These are phyloP conservation scores for Pelagomonas calceolata DNA, from an alignment of 108 stramenopile species.

Conservation along the genomic window DNA sequence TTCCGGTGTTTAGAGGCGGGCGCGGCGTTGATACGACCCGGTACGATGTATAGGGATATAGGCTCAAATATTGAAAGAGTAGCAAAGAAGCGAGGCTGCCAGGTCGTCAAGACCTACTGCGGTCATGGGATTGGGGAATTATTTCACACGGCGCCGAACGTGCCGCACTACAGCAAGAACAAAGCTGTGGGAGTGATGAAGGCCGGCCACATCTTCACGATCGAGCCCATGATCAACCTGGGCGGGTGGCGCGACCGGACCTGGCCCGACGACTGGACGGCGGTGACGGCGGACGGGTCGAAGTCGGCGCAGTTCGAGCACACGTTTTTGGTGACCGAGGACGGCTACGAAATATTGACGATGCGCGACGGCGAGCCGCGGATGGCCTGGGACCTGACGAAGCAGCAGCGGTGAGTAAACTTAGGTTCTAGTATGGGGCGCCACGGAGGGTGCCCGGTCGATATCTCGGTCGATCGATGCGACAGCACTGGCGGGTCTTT, in stretches of 20 bases:
- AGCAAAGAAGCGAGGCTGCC: conserved; percentile 54
- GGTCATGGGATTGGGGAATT: conserved; percentile 91
- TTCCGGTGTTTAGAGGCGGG: conserved; percentile 63
- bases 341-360: conserved; percentile 89
- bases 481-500: too few species aligned
- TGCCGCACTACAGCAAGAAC: conserved; percentile 92
- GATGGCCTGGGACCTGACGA: conserved; percentile 67
- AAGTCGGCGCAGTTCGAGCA: conserved; percentile 78
- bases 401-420: conserved; percentile 45
- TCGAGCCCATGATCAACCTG: conserved; percentile 98
- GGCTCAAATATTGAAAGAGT: conserved; percentile 72
- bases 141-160: conserved; percentile 79
- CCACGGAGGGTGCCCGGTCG: too few species aligned
- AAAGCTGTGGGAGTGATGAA: conserved; percentile 79
- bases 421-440: too few species aligned
- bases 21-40: conserved; percentile 64
- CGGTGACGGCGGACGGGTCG: conserved; percentile 63
- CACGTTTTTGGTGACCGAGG: conserved; percentile 86
- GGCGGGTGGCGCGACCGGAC: conserved; percentile 59
- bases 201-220: conserved; percentile 94
- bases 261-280: conserved; percentile 80
- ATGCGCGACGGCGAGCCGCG: conserved; percentile 72
- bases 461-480: too few species aligned
- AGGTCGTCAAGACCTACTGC: conserved; percentile 73
- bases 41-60: conserved; percentile 73